Evolutionary conservation across 257 asterid species (phyloP), one percentile per base, ranked within the genome.

Genomic region (Coffea eugenioides): DNA sequence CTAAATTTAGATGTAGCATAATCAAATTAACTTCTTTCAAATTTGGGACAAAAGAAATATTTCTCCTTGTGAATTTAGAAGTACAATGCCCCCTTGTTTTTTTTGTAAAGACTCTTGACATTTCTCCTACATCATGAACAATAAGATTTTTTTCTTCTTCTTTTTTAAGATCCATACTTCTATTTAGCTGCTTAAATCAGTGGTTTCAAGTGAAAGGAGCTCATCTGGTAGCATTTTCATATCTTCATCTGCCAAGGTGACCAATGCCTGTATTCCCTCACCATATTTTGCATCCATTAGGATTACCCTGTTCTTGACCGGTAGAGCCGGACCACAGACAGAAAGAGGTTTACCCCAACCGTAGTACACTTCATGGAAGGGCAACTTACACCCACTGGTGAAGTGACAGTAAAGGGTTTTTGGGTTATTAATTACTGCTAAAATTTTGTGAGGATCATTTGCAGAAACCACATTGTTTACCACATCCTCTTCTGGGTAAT

Each of bases 91-190:
- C 43, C 2, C n/a, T n/a, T n/a, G n/a, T n/a, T 2, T 39, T 39
- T 39, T 39, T 39, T 39, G 43, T 39, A 2, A 1, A 39, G 43
- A 39, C 43, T 39, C 43, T 39, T 39, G 4, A 39, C 43, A 39
- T 1, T 39, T 39, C 43, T 39, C 43, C 43, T 39, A 39, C 43
- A 39, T 39, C 43, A 39, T 39, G 43, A 1, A 39, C 2, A 39
- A 39, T 4, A 4, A 39, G 43, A 39, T 39, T 39, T 39, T 39
- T 39, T 4, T 39, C n/a, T 39, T 4, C 4, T 39, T 4, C 4
- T 39, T 39, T 39, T 39, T 39, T 39, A 39, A 39, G 2, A 39
- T 39, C 43, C 43, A 81, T 83, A 92, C 98, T 97, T 89, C 96
- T 64, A 80, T 25, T 23, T 62, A 62, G 12, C n/a, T n/a, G 12